Base-by-base conservation (phyloP, 345 rosid species). In the Aquilaria sinensis region DNA sequence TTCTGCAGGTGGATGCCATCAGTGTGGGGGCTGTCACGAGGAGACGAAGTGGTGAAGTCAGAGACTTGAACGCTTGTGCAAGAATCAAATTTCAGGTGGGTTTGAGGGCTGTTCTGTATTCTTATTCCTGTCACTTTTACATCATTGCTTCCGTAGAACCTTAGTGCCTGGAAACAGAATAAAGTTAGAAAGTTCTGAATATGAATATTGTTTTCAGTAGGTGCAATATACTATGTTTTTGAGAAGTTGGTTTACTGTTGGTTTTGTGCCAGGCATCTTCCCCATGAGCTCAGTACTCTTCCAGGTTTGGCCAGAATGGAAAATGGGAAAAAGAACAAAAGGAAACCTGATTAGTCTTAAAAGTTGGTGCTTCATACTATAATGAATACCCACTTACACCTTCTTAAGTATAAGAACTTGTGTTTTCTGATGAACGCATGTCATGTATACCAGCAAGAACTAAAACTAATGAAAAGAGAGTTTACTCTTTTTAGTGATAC, bases 1-100 rank as follows among this genome's bases (percentile, higher is more conserved):
- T 92, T 89, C 77, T 87, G 91, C 52, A 89, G 79, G 83, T 92
- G 93, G 66, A 89, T 89, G 51, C 98, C 96, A 32, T 89, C 89
- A 2, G 98, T 92, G 72, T 89, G 78, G 51, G 96, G 96, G 55
- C 96, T 87, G 72, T 77, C 64, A 33, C 88, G 81, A 0, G 96
- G 98, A 29, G 96, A 89, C 57, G 87, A 74, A 29, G 78, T 62
- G 14, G 70, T 85, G 70, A 89, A 80, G 57, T 68, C 77, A 10
- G 66, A 77, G 70, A 92, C 93, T 77, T 82, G 83, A 64, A 92
- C 85, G 52, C 41, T 59, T 11, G 70, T 75, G 75, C 96, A 89
- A 46, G 51, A 53, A 66, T 89, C 96, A 63, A 89, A 89, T 75
- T 92, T 92, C 66, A 89, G 93, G 71, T 92, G 96, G 54, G 88